A percentile compares a stretch with the other conserved stretches of the same genome.
These are phyloP conservation scores for Leishmania gerbilli DNA, from an alignment of 208 protist species.

Conservation along the genomic window DNA sequence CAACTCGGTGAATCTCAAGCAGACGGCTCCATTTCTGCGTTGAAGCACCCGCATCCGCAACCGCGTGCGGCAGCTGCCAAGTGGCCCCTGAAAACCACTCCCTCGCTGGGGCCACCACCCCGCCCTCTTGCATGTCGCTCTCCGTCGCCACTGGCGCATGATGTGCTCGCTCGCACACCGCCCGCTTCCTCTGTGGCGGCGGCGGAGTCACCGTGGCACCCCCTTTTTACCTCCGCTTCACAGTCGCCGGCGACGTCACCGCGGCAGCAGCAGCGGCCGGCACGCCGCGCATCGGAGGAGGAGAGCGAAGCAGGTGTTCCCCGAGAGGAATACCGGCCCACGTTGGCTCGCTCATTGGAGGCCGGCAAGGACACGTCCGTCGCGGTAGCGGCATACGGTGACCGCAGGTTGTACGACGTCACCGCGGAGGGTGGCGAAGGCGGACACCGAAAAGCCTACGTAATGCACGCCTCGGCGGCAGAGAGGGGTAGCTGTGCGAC, in stretches of 20 bases:
- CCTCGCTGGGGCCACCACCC: not conserved
- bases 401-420: not conserved
- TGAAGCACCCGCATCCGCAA: not conserved
- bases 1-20: not conserved
- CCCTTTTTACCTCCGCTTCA: not conserved
- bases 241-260: not conserved
- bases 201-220: conserved; percentile 1
- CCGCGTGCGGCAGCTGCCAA: not conserved
- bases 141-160: not conserved
- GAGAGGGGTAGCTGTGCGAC: not conserved
- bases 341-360: not conserved
- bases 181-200: not conserved
- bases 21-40: not conserved
- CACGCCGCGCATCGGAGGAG: not conserved
- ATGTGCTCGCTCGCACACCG: not conserved
- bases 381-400: not conserved
- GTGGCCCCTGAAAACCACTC: not conserved
- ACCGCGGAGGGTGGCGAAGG: not conserved
- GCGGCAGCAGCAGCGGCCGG: not conserved
- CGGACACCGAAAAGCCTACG: not conserved
- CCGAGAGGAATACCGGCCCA: not conserved
- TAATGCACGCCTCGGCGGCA: not conserved
- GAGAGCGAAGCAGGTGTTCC: not conserved
- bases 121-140: not conserved
- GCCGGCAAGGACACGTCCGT: not conserved